Base-by-base conservation (phyloP, 2,329 filamentous ascomycete species). In the Phyllosticta ampelicida region DNA sequence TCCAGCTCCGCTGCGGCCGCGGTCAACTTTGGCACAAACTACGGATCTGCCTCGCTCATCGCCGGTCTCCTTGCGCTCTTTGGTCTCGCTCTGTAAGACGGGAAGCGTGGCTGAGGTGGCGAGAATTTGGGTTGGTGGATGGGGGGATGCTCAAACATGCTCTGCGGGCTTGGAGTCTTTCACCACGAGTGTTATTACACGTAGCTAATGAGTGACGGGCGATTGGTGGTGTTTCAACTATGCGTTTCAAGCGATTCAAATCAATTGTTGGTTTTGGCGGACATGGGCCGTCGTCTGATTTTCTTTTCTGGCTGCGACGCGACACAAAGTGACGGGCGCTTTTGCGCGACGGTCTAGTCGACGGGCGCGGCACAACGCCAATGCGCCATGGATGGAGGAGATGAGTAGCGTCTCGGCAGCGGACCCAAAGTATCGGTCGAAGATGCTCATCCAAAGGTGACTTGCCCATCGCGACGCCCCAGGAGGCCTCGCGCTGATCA, bases 11-110 rank as follows among this genome's bases (percentile, higher is more conserved):
- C 36, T n/a, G 36, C 36, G 13, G 78, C 75, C 61, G 80, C 79
- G 53, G 60, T 78, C 62, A 70, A 68, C 63, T 64, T 75, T 63
- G 73, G 70, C 54, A 74, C 75, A 65, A 74, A 78, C 62, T 79
- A 79, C 66, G 78, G 80, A 54, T 79, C 78, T 56, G 75, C 76
- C 56, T 65, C 75, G 48, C 68, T 84, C 58, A 78, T 76, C 53
- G 77, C 77, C 60, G 78, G 78, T 65, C 70, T 84, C 62, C 71
- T 82, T 59, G 76, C 78, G 54, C 70, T 80, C 57, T 80, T 85
- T 65, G 81, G 80, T 62, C 68, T 84, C 61, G 73, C 81, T 61
- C 70, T 86, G 69, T 86, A 80, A 68, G 62, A 29, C 5, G 44
- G 48, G n/a, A 30, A 13, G 20, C 9, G 21, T 13, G 29, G 21